These are phyloP conservation scores for Tympanopsis confertula DNA, from an alignment of 2,329 filamentous ascomycete genomes.

Conservation along the genomic window DNA sequence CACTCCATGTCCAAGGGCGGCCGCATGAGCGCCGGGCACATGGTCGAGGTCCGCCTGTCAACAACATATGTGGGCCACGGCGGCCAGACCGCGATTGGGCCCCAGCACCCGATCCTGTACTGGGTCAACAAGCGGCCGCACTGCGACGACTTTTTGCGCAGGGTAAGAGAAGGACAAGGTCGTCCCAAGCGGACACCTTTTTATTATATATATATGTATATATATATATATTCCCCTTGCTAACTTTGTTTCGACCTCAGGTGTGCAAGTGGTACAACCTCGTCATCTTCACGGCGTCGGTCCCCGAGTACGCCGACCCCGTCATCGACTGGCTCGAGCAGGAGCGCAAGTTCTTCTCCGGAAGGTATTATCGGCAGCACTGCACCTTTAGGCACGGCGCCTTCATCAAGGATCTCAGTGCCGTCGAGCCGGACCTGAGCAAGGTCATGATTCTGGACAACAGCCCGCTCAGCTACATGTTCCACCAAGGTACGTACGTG, in stretches of 20 bases:
- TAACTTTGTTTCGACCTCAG: constrained; percentile 24
- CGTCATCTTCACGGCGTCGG: constrained; percentile 65
- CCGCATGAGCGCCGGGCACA: constrained; percentile 64
- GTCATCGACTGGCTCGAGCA: constrained; percentile 70
- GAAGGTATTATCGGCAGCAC: constrained; percentile 63
- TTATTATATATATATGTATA: background rate
- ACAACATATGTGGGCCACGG: constrained; percentile 30
- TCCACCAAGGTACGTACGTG: constrained; percentile 54
- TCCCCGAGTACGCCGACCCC: constrained; percentile 68
- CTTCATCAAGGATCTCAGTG: constrained; percentile 66
- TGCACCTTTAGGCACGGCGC: constrained; percentile 63
- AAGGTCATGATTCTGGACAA: constrained; percentile 72
- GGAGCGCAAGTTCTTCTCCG: constrained; percentile 63
- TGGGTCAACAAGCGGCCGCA: constrained; percentile 68
- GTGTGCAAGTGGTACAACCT: constrained; percentile 69
- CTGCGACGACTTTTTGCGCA: constrained; percentile 65
- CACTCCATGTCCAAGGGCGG: constrained; percentile 66
- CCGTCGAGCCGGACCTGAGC: constrained; percentile 66
- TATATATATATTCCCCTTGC: constrained; percentile 4
- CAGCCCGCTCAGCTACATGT: constrained; percentile 64
- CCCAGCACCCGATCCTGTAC: constrained; percentile 67
- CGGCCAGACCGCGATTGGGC: constrained; percentile 38
- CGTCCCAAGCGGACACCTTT: constrained; percentile 1
- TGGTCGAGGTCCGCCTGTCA: constrained; percentile 57
- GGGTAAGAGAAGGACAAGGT: constrained; percentile 33